Conservation (phyloP, 2,329 filamentous ascomycete genomes). For the Xylaria polymorpha region DNA sequence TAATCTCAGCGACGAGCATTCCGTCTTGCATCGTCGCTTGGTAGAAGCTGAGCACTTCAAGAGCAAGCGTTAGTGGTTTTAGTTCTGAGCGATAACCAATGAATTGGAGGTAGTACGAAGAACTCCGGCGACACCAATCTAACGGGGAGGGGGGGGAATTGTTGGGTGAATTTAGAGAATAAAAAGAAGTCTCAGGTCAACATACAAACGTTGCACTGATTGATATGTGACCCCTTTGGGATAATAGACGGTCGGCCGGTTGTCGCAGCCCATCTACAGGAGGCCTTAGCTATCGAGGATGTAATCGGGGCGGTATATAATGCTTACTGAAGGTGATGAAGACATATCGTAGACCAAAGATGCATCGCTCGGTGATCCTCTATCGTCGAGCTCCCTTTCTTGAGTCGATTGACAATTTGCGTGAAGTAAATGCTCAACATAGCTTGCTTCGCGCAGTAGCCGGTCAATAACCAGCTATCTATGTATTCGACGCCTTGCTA, state of each 20-base stretch:
- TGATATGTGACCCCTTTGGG: slow-evolving; percentile 51
- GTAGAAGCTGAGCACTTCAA: slow-evolving; percentile 53
- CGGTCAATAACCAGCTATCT: slow-evolving; percentile 57
- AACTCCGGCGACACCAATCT: too few species aligned
- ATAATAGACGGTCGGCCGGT: slow-evolving; percentile 55
- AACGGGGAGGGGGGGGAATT: not conserved
- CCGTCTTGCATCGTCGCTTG: slow-evolving; percentile 56
- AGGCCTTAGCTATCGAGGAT: slow-evolving; percentile 5
- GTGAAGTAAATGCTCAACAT: slow-evolving; percentile 59
- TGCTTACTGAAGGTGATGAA: slow-evolving; percentile 53
- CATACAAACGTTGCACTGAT: slow-evolving; percentile 53
- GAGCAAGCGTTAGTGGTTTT: slow-evolving; percentile 9
- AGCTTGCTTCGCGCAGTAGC: slow-evolving; percentile 57
- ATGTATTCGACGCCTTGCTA: slow-evolving; percentile 54
- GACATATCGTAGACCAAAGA: slow-evolving; percentile 53
- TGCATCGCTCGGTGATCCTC: slow-evolving; percentile 53
- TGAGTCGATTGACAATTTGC: slow-evolving; percentile 53
- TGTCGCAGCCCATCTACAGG: slow-evolving; percentile 55
- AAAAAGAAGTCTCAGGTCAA: not conserved
- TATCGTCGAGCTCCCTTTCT: slow-evolving; percentile 47
- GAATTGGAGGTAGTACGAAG: too few species aligned
- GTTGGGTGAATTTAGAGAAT: not conserved
- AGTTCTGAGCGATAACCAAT: not conserved
- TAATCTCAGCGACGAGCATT: slow-evolving; percentile 56
- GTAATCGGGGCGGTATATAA: not conserved